Evolutionary conservation across 1,139 yeast species (phyloP).

Genomic region (Spencermartinsiella ligniputridi): DNA sequence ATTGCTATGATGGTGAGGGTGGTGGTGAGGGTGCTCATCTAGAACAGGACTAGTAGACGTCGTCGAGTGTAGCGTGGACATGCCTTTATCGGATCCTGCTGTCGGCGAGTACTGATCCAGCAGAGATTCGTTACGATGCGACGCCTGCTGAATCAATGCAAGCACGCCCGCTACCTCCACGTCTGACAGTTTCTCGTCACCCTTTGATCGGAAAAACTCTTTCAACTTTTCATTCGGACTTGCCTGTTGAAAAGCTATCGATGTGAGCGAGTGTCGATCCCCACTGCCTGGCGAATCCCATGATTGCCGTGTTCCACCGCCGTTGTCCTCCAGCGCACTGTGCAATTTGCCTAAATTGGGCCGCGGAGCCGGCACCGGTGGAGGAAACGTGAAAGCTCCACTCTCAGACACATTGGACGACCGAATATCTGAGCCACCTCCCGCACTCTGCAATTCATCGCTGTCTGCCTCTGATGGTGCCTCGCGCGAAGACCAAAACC

Average conservation of each 20-base stretch:
- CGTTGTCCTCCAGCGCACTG: background rate
- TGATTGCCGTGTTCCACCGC: background rate
- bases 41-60: background rate
- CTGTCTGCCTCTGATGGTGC: slow-evolving; percentile 3
- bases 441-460: slow-evolving; percentile 3
- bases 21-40: background rate
- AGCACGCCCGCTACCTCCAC: slow-evolving; percentile 83
- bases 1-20: background rate
- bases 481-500: slow-evolving; percentile 8
- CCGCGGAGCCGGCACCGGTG: slow-evolving; percentile 11
- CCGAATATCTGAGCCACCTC: background rate
- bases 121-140: slow-evolving; percentile 33
- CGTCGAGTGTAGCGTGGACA: background rate
- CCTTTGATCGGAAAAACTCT: slow-evolving; percentile 68
- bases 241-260: slow-evolving; percentile 11
- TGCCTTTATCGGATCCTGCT: background rate
- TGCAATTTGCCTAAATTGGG: slow-evolving; percentile 12
- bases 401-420: background rate
- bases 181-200: slow-evolving; percentile 67
- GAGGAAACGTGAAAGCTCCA: slow-evolving; percentile 17
- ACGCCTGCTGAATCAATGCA: slow-evolving; percentile 44
- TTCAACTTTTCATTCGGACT: slow-evolving; percentile 59
- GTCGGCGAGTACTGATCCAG: slow-evolving; percentile 6
- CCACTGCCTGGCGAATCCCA: background rate
- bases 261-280: background rate